Evolutionary conservation across 2,329 filamentous ascomycete genomes (phyloP), one percentile per base, ranked within the genome.

Genomic region (Diaporthe longicolla): DNA sequence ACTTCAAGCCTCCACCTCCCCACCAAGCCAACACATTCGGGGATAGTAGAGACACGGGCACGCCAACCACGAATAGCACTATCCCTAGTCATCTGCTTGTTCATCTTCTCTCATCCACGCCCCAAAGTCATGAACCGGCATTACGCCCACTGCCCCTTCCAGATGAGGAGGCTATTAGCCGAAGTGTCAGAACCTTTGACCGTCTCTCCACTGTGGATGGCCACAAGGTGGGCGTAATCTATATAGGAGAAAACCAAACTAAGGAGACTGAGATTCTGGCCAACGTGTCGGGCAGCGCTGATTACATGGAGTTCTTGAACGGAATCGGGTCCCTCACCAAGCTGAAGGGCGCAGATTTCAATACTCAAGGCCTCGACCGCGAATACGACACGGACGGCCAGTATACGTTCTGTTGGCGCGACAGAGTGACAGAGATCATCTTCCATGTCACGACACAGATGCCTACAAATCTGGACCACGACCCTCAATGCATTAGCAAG

Each of bases 391-490:
- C 88, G 1, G 97, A 99, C 82, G 97, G 97, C 43, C 90, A 95
- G 79, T 95, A 93, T 82, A 95, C 95, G 0, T 95, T 96, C 80
- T 96, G 94, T 79, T 99, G 97, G 95, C 93, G 95, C 75, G 97
- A 98, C 81, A 90, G 95, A 57, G 95, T 98, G 73, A 97, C 95
- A 7, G 97, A 98, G 82, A 94, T 99, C 58, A 93, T 98, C 40
- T 99, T 97, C 83, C 97, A 98, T 81, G 93, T 98, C 71, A 95
- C 94, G 7, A 99, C 96, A 5, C 95, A 98, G 88, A 99, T 99
- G 97, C 97, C 97, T 1, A 98, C 95, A 13, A 90, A 97, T 80
- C 85, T 93, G 19, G 91, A 95, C 71, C 88, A 90, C 40, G 95
- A 98, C 78, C 90, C 93, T 13, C 89, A 91, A 76, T 95, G 93